Evolutionary conservation across 2,329 filamentous ascomycete species (phyloP).

Genomic region (Ceratocystis colombiana): DNA sequence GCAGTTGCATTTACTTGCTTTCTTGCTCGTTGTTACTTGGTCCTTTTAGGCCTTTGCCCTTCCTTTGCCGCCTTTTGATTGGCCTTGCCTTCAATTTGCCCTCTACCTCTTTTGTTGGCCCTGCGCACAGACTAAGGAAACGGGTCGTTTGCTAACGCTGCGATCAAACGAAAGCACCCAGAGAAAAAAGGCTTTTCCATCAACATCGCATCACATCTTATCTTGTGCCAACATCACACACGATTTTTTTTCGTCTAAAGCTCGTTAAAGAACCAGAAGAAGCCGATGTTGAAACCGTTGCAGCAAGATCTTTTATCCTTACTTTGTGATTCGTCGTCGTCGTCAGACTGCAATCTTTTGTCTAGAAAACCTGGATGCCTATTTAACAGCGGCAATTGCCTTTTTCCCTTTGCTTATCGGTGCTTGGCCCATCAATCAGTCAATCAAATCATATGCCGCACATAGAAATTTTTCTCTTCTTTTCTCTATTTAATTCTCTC

Average conservation of each 20-base stretch:
- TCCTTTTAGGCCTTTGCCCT: not conserved
- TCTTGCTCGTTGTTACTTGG: not conserved
- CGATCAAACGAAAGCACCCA: not conserved
- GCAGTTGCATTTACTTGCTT: not conserved
- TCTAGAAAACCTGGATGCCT: not conserved
- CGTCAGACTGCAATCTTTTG: not conserved
- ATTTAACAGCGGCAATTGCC: constrained; percentile 1
- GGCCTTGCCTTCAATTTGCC: no score
- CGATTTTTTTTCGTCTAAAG: not conserved
- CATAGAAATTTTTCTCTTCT: not conserved
- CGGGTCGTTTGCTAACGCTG: not conserved
- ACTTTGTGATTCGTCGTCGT: not conserved
- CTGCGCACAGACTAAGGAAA: not conserved
- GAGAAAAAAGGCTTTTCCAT: not conserved
- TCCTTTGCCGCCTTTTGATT: not conserved
- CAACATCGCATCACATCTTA: constrained; percentile 1
- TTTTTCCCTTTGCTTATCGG: not conserved
- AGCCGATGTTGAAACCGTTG: not conserved
- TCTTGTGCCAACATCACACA: constrained; percentile 11
- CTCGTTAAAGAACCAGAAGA: constrained; percentile 1
- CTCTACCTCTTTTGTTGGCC: not conserved
- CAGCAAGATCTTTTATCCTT: not conserved
- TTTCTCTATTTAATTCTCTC: constrained; percentile 4
- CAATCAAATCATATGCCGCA: constrained; percentile 5
- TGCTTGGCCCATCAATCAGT: constrained; percentile 1